A percentile compares a stretch with the other conserved stretches of the same genome.
These are phyloP conservation scores for Suillus hirtellus DNA, from an alignment of 768 basidiomycete genomes.

Conservation along the genomic window DNA sequence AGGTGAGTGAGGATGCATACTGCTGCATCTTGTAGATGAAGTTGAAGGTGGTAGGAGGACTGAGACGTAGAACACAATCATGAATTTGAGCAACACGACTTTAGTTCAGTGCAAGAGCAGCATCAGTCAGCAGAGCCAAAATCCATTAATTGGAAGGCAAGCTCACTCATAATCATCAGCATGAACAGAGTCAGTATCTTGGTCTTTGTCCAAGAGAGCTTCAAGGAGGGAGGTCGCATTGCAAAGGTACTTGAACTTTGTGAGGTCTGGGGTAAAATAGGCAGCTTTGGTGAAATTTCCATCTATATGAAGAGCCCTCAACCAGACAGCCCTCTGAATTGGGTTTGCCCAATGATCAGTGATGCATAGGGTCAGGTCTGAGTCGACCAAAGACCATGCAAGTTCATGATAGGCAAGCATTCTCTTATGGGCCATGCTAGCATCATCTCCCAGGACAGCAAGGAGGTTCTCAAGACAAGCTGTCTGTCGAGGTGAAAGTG, in stretches of 20 bases:
- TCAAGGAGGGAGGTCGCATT: background rate
- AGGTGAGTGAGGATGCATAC: background rate
- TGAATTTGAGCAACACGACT: background rate
- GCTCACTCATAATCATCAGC: background rate
- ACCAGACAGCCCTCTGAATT: background rate
- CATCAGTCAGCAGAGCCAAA: background rate
- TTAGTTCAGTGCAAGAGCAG: fast-evolving
- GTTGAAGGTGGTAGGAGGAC: background rate
- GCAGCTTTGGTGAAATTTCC: background rate
- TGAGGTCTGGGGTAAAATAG: background rate
- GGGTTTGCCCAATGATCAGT: background rate
- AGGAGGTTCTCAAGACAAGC: too few species aligned
- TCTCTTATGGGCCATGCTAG: too few species aligned
- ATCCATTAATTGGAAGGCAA: fast-evolving
- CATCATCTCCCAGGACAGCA: too few species aligned
- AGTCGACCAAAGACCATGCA: too few species aligned
- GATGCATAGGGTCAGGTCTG: background rate
- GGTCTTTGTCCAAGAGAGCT: background rate
- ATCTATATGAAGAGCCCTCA: background rate
- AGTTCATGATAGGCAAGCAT: too few species aligned
- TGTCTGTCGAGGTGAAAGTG: background rate
- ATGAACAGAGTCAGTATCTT: background rate
- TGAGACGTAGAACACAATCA: background rate
- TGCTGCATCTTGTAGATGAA: background rate
- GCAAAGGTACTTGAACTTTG: background rate